These are phyloP conservation scores for Codiaeum variegatum DNA, from an alignment of 441 rosid species.

Conservation along the genomic window DNA sequence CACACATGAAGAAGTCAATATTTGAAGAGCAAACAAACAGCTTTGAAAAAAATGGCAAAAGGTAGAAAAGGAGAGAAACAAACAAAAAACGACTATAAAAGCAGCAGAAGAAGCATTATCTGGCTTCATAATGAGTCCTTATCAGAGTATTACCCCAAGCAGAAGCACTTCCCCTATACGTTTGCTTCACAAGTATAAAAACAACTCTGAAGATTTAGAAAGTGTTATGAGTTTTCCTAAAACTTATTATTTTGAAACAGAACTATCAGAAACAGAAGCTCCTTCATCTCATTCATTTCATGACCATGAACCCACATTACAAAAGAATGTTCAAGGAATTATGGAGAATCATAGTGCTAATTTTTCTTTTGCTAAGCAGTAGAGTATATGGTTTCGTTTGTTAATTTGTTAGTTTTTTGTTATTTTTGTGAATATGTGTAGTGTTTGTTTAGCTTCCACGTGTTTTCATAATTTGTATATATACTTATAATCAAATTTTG, in stretches of 20 bases:
- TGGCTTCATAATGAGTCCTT: conserved; percentile 27
- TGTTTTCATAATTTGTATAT: no score
- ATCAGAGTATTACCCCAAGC: conserved; percentile 27
- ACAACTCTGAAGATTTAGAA: conserved; percentile 22
- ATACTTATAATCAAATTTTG: no score
- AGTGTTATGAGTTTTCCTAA: conserved; percentile 26
- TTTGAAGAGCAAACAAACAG: conserved; percentile 65
- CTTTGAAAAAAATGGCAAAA: conserved; percentile 55
- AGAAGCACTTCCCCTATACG: conserved; percentile 42
- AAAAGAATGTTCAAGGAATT: not conserved
- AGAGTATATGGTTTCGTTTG: no score
- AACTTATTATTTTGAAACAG: conserved; percentile 31
- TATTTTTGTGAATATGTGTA: no score
- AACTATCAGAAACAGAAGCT: conserved; percentile 31
- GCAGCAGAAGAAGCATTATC: not conserved
- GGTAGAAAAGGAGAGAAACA: conserved; percentile 41
- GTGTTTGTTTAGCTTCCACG: no score
- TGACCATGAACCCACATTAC: conserved; percentile 1
- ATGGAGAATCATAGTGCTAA: conserved; percentile 6
- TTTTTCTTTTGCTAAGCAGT: conserved; percentile 31
- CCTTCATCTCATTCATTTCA: not conserved
- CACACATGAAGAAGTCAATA: conserved; percentile 60
- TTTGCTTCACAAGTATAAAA: conserved; percentile 35
- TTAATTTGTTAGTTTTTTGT: no score
- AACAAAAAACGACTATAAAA: conserved; percentile 10